Evolutionary conservation across 106 monocot genomes (phyloP).

Genomic region (Cymbidium sinense): DNA sequence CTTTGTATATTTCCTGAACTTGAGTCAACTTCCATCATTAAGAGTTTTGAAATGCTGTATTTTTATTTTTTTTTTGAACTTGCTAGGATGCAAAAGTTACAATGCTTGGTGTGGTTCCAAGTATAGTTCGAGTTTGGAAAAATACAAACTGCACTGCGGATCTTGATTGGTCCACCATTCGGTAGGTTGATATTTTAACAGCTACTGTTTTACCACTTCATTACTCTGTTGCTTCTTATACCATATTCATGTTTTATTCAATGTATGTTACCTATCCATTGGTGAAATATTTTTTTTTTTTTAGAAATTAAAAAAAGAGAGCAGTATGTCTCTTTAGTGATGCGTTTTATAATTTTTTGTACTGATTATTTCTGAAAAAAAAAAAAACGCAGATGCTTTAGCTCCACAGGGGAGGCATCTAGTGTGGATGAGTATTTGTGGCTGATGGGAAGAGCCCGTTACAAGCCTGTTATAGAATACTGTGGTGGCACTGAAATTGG

Average conservation of each 20-base stretch:
- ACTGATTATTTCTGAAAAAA: neutral
- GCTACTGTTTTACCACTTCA: neutral
- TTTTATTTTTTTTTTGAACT: neutral
- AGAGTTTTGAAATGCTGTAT: neutral
- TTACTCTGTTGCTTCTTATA: neutral
- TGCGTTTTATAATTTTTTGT: neutral
- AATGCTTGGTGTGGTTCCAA: conserved; percentile 92
- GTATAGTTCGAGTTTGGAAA: conserved; percentile 94
- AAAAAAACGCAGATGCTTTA: conserved; percentile 60
- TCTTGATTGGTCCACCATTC: conserved; percentile 82
- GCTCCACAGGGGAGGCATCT: conserved; percentile 93
- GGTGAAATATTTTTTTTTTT: neutral
- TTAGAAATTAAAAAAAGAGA: neutral
- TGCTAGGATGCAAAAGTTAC: conserved; percentile 93
- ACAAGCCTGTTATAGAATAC: conserved; percentile 93
- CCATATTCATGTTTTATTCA: neutral
- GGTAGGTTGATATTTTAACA: conserved; percentile 32
- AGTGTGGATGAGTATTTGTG: conserved; percentile 88
- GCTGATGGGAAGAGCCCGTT: conserved; percentile 90
- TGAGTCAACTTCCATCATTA: neutral
- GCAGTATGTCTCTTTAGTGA: neutral
- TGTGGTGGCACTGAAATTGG: conserved; percentile 98
- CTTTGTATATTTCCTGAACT: neutral
- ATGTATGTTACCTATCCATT: neutral
- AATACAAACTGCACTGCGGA: conserved; percentile 72